phyloP scores from a whole-genome alignment of 2,329 filamentous ascomycete species.

The Albifimbria verrucaria region DNA sequence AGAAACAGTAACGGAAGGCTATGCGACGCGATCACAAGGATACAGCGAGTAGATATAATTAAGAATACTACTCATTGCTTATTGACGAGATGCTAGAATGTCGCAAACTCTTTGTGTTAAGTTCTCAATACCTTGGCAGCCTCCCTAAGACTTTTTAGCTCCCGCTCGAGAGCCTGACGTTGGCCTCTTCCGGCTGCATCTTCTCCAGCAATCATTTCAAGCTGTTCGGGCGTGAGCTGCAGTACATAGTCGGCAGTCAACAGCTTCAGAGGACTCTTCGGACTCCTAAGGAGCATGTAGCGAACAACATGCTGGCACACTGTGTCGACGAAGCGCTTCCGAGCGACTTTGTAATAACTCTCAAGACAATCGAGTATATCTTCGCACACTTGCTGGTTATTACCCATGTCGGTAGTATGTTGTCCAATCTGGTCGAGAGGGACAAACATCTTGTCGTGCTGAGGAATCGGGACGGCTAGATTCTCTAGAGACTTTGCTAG shows the following conservation, averaged over 20 bases:
- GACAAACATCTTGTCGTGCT: background rate
- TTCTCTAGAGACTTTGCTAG: background rate
- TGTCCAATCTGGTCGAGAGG: background rate
- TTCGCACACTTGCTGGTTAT: background rate
- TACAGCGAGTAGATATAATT: too few species aligned
- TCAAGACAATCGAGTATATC: constrained; percentile 59
- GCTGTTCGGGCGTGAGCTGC: constrained; percentile 40
- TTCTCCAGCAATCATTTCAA: constrained; percentile 58
- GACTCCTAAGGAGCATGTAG: constrained; percentile 47
- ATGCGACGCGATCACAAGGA: too few species aligned
- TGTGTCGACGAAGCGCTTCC: constrained; percentile 60
- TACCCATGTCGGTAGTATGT: background rate
- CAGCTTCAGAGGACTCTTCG: constrained; percentile 47
- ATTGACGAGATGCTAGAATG: too few species aligned
- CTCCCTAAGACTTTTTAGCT: constrained; percentile 42
- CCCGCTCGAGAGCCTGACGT: constrained; percentile 39
- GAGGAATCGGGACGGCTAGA: background rate
- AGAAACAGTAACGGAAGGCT: too few species aligned
- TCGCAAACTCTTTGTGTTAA: too few species aligned
- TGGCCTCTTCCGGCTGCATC: constrained; percentile 36
- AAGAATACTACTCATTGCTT: too few species aligned
- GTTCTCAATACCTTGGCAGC: constrained; percentile 26
- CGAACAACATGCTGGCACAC: constrained; percentile 57
- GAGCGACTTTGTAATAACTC: constrained; percentile 60
- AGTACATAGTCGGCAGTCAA: constrained; percentile 51